Conservation (phyloP, 495 filamentous ascomycete species). For the Penicillium pulvis region DNA sequence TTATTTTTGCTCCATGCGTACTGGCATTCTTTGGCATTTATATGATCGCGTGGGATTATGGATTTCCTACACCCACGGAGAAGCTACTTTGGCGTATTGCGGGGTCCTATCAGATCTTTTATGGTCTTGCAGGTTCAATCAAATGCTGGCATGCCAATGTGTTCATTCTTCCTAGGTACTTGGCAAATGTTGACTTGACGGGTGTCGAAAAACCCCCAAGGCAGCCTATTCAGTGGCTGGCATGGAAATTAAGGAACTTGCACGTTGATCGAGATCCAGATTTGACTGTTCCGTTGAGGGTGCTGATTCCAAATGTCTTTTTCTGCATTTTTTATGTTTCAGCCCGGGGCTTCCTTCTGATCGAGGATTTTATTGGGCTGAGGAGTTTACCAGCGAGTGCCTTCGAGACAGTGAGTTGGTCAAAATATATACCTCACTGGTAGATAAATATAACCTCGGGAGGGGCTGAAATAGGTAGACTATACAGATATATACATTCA, state of each 20-base stretch:
- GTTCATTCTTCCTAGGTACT: not conserved
- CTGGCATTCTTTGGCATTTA: slow-evolving; percentile 29
- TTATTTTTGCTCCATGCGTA: slow-evolving; percentile 14
- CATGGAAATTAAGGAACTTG: slow-evolving; percentile 22
- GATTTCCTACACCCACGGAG: slow-evolving; percentile 28
- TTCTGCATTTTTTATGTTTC: slow-evolving; percentile 25
- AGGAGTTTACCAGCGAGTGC: slow-evolving; percentile 30
- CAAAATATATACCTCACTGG: slow-evolving; percentile 25
- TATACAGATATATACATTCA: too few species aligned
- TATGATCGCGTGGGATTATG: slow-evolving; percentile 31
- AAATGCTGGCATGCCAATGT: not conserved
- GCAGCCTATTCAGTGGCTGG: not conserved
- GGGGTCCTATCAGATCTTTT: too few species aligned
- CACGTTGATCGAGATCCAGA: slow-evolving; percentile 19
- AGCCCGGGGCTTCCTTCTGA: slow-evolving; percentile 29
- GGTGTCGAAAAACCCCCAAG: not conserved
- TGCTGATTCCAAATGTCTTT: slow-evolving; percentile 15
- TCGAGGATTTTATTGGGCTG: slow-evolving; percentile 39
- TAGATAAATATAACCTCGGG: not conserved
- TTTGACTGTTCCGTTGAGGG: slow-evolving; percentile 14
- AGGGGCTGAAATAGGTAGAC: too few species aligned
- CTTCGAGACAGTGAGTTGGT: slow-evolving; percentile 31
- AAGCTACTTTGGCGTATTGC: slow-evolving; percentile 33
- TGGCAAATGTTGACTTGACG: too few species aligned
- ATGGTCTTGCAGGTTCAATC: slow-evolving; percentile 10